Evolutionary conservation across 1,139 yeast genomes (phyloP), one percentile per base, ranked within the genome.

Genomic region (Lodderomyces metapsilosis): DNA sequence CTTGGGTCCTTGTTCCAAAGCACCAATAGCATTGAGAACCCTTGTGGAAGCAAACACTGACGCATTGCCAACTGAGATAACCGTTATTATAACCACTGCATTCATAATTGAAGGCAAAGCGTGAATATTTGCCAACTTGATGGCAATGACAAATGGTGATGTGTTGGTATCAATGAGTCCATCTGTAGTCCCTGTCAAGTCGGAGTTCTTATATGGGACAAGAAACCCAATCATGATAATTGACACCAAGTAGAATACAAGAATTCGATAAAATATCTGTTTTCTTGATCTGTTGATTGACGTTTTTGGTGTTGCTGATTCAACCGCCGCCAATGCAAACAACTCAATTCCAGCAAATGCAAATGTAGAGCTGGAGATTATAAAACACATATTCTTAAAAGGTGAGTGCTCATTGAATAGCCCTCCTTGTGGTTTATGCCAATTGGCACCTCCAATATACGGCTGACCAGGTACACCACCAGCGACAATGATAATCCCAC

Each of bases 71-170:
- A 65, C 68, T 2, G 68, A 61, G 28, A 64, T 47, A 7, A 61
- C 66, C 3, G 67, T 59, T 38, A 64, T 57, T 24, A 64, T 61
- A 39, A 63, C 61, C 18, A 62, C 66, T 2, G 55, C 66, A 44
- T 64, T 63, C 53, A 64, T 53, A 33, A 64, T 61, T 4, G 68
- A 61, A 4, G 68, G 68, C n/a, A 63, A 52, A 2, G 55, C 68
- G 11, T 57, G 54, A 32, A 64, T 62, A 22, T 58, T 48, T 3
- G 67, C 67, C 30, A 54, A 54, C 46, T 56, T 57, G 31, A 67
- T 65, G 27, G 74, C 74, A 46, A 68, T 62, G 17, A 68, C 74
- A 51, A 67, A 68, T 2, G 74, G 74, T 4, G 73, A 67, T 15
- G 66, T 57, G 40, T 67, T 64, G 36, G 60, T 50, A 41, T 58